Conservation (phyloP, 257 asterid species). For the Solanum okadae region DNA sequence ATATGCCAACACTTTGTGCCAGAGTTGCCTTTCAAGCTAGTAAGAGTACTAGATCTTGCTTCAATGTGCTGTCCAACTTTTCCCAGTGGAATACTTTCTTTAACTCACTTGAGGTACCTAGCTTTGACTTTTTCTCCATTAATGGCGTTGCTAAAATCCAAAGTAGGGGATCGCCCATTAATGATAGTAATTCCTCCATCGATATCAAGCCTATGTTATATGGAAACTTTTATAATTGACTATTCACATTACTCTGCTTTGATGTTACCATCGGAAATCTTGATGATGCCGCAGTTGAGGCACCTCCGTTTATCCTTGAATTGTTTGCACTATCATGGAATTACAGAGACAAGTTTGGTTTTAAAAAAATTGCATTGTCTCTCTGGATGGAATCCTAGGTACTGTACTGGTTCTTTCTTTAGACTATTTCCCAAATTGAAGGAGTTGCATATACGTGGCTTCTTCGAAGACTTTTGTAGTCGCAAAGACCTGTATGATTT, state of each 20-base stretch:
- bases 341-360: background rate
- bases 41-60: constrained; percentile 1
- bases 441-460: constrained; percentile 1
- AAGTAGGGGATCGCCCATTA: background rate
- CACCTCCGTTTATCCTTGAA: too few relatives aligned
- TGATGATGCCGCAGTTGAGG: too few relatives aligned
- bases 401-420: background rate
- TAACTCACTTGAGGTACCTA: background rate
- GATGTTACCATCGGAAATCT: background rate
- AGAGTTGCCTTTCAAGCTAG: background rate
- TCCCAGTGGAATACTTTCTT: background rate
- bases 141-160: rapidly evolving
- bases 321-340: too few relatives aligned
- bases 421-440: background rate
- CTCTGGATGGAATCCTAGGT: background rate
- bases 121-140: background rate
- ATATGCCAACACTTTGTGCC: too few relatives aligned
- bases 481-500: background rate
- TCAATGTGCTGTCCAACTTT: background rate
- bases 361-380: background rate
- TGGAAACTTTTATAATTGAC: background rate
- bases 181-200: background rate
- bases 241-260: too few relatives aligned
- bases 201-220: background rate
- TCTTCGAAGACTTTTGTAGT: background rate